Conservation (phyloP, 208 protist species). For the Trypanosoma congolense region DNA sequence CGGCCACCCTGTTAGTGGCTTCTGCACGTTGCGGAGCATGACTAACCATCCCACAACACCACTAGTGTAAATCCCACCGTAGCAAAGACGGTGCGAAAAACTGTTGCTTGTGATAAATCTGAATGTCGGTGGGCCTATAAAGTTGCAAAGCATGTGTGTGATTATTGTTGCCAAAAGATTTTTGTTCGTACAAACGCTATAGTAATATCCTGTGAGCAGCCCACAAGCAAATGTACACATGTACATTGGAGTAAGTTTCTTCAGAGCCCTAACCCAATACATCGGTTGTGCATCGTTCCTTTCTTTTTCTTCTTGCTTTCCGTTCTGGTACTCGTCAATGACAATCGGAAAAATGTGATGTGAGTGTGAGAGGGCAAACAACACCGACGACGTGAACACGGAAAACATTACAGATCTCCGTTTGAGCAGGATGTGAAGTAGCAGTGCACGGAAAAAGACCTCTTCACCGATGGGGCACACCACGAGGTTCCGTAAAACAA, state of each 20-base stretch:
- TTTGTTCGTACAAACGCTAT: constrained; percentile 26
- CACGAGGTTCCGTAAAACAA: constrained; percentile 39
- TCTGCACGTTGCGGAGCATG: neutral
- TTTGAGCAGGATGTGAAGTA: constrained; percentile 39
- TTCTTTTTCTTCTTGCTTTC: neutral
- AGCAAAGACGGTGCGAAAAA: neutral
- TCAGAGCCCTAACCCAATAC: constrained; percentile 13
- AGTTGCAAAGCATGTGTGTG: constrained; percentile 60
- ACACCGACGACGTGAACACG: constrained; percentile 34
- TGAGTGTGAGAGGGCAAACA: constrained; percentile 64
- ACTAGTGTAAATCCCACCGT: neutral
- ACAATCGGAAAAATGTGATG: constrained; percentile 48
- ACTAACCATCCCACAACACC: constrained; percentile 13
- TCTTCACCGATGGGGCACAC: constrained; percentile 70
- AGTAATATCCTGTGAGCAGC: constrained; percentile 56
- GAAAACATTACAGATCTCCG: constrained; percentile 15
- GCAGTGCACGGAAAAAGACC: constrained; percentile 65
- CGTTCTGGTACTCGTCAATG: constrained; percentile 25
- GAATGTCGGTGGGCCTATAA: constrained; percentile 50
- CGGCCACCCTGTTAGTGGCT: no score
- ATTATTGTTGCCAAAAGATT: constrained; percentile 40
- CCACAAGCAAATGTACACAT: constrained; percentile 45
- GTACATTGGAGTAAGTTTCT: constrained; percentile 17
- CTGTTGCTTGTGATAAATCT: constrained; percentile 10
- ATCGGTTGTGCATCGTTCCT: neutral